phyloP scores from a whole-genome alignment of 1,139 yeast genomes.

The Nematodospora anomalae region DNA sequence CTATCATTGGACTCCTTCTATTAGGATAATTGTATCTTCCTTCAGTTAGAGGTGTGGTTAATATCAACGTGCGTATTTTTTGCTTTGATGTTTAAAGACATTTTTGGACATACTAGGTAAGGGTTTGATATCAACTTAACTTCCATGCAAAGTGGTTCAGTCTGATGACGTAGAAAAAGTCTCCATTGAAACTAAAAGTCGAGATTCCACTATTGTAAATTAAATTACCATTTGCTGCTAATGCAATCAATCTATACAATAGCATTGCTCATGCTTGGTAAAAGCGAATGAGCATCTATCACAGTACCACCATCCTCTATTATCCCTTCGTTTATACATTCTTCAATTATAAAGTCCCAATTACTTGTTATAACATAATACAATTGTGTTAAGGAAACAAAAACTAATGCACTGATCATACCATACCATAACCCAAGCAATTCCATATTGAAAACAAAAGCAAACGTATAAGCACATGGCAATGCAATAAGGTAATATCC shows the following conservation, averaged over 20 bases:
- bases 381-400: slow-evolving; percentile 47
- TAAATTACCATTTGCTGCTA: not conserved
- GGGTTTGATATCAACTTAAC: not conserved
- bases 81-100: no score
- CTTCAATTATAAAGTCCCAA: slow-evolving; percentile 55
- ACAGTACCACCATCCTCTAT: slow-evolving; percentile 33
- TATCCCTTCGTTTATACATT: slow-evolving; percentile 43
- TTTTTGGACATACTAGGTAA: not conserved
- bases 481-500: slow-evolving; percentile 60
- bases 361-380: slow-evolving; percentile 49
- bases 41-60: no score
- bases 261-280: slow-evolving; percentile 34
- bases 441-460: slow-evolving; percentile 46
- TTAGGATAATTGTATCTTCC: no score
- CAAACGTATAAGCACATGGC: slow-evolving; percentile 56
- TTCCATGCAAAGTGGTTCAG: no score
- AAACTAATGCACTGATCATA: slow-evolving; percentile 52
- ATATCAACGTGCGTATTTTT: no score
- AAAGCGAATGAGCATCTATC: slow-evolving; percentile 33
- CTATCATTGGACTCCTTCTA: no score
- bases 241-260: slow-evolving; percentile 1
- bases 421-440: slow-evolving; percentile 65
- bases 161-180: no score
- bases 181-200: no score
- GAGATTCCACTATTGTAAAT: not conserved